Percentiles rank a stretch among this genome's conserved stretches.
Evolutionary conservation across 495 filamentous ascomycete genomes (phyloP).

Genomic region (Ramalina peruviana): DNA sequence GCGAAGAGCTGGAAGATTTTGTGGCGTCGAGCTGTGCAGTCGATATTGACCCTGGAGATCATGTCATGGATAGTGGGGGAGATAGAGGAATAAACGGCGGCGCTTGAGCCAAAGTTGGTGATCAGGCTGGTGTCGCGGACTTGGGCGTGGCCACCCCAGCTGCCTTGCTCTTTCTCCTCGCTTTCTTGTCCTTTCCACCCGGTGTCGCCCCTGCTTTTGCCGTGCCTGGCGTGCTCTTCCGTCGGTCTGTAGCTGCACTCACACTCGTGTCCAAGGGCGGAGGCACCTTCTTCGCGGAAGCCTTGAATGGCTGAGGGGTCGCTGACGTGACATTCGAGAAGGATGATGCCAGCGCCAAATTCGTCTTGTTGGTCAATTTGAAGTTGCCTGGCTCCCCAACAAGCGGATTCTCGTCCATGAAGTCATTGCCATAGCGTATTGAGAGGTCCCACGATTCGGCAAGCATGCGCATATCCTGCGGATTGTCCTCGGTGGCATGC

Average conservation of each 20-base stretch:
- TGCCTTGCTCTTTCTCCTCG: constrained; percentile 16
- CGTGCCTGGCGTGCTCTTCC: constrained; percentile 2
- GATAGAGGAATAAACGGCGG: background rate
- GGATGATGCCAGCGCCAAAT: constrained; percentile 11
- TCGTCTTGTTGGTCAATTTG: constrained; percentile 43
- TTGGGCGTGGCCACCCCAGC: constrained; percentile 14
- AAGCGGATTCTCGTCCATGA: constrained; percentile 83
- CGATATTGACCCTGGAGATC: constrained; percentile 49
- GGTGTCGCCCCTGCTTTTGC: constrained; percentile 14
- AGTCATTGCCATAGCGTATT: constrained; percentile 56
- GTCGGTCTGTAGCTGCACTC: background rate
- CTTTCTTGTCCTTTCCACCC: constrained; percentile 16
- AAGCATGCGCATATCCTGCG: constrained; percentile 40
- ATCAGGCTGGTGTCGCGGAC: background rate
- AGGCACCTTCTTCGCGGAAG: constrained; percentile 6
- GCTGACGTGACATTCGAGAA: constrained; percentile 2
- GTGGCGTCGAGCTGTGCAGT: constrained; percentile 76
- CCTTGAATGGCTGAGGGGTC: constrained; percentile 1
- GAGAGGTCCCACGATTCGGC: constrained; percentile 55
- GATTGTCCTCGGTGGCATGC: constrained; percentile 16
- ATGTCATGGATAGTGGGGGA: background rate
- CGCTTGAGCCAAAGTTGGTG: background rate
- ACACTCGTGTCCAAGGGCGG: constrained; percentile 11
- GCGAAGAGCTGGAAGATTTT: constrained; percentile 92
- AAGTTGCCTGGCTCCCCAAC: constrained; percentile 80